These are phyloP conservation scores for Colletotrichum filicis DNA, from an alignment of 2,329 filamentous ascomycete species.

Conservation along the genomic window DNA sequence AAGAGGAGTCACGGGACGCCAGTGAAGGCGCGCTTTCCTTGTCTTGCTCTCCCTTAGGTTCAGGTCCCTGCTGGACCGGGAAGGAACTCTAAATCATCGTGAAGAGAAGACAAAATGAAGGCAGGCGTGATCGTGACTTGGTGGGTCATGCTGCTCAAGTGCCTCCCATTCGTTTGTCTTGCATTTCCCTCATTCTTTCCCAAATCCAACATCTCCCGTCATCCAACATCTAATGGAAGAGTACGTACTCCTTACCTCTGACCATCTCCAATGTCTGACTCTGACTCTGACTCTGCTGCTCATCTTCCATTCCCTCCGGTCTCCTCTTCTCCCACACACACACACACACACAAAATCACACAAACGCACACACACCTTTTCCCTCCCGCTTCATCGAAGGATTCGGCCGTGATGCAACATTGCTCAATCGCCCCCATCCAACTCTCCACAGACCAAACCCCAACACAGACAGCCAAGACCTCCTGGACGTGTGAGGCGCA, in stretches of 20 bases:
- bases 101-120: not conserved
- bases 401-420: conserved; percentile 28
- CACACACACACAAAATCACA: too few species aligned
- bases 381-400: conserved; percentile 6
- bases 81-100: not conserved
- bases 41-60: not conserved
- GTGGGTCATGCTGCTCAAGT: not conserved
- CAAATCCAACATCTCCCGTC: not conserved
- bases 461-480: conserved; percentile 33
- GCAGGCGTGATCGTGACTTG: not conserved
- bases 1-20: not conserved
- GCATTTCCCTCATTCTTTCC: not conserved
- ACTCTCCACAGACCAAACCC: conserved; percentile 9
- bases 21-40: not conserved
- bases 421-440: not conserved
- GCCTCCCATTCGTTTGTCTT: too few species aligned
- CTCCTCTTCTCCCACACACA: not conserved
- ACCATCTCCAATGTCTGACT: not conserved
- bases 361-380: not conserved
- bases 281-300: too few species aligned
- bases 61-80: not conserved
- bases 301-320: not conserved
- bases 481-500: conserved; percentile 13
- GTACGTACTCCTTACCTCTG: not conserved
- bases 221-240: not conserved